phyloP scores from a whole-genome alignment of 192 early-diverging fungal species.

The Allomyces javanicus region DNA sequence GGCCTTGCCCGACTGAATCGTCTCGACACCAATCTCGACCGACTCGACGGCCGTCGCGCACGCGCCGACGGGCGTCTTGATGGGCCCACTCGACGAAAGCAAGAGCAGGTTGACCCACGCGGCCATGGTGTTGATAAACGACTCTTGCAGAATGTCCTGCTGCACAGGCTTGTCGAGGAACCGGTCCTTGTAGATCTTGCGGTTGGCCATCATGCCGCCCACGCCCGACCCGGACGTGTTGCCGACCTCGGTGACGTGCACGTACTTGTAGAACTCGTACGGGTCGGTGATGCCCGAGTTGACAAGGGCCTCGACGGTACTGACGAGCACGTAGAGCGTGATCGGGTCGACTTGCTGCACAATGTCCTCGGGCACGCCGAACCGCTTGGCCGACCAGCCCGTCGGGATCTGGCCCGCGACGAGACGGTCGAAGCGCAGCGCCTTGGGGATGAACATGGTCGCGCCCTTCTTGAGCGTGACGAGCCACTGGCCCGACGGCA shows the following conservation, averaged over 20 bases:
- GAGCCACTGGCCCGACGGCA: constrained; percentile 39
- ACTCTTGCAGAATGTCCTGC: constrained; percentile 85
- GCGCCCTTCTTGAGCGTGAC: constrained; percentile 75
- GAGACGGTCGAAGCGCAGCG: constrained; percentile 69
- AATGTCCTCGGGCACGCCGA: constrained; percentile 82
- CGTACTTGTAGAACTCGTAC: constrained; percentile 91
- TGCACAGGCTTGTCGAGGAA: constrained; percentile 61
- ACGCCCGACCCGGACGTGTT: constrained; percentile 78
- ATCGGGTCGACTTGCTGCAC: constrained; percentile 77
- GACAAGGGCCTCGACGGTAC: constrained; percentile 79
- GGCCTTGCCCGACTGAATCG: constrained; percentile 73
- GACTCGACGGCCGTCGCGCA: constrained; percentile 84
- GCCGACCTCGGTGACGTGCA: constrained; percentile 84
- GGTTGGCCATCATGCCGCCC: constrained; percentile 61
- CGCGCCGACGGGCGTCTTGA: constrained; percentile 82
- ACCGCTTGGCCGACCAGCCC: constrained; percentile 79
- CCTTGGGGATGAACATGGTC: constrained; percentile 75
- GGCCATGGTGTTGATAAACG: constrained; percentile 85
- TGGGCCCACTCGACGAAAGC: constrained; percentile 76
- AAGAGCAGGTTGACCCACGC: constrained; percentile 96
- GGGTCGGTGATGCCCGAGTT: constrained; percentile 85
- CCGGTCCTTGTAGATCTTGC: constrained; percentile 61
- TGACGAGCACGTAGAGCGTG: constrained; percentile 71
- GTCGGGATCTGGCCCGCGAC: constrained; percentile 88
- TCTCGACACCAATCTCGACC: constrained; percentile 77